Conservation (phyloP, 805 yeast species). For the Cyberlindnera lachancei region DNA sequence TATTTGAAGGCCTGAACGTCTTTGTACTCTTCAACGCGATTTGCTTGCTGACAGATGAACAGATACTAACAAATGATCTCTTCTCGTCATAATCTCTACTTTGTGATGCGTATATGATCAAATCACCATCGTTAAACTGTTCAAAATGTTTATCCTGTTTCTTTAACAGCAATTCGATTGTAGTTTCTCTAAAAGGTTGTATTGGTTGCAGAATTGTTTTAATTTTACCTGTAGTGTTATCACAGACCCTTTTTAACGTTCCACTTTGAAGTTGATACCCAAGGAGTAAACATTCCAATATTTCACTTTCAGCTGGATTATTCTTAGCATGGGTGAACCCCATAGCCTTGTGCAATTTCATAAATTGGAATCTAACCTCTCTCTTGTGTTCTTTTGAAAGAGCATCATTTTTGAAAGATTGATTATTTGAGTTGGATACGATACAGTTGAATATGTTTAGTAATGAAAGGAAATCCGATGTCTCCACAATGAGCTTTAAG, state of each 20-base stretch:
- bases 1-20: not conserved
- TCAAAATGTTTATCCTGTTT: not conserved
- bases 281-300: not conserved
- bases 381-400: constrained; percentile 1
- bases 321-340: not conserved
- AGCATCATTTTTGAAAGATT: constrained; percentile 2
- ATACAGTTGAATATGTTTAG: constrained; percentile 4
- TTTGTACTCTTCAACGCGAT: constrained; percentile 1
- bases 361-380: constrained; percentile 22
- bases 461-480: constrained; percentile 7
- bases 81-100: not conserved
- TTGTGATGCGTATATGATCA: constrained; percentile 2
- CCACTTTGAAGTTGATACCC: constrained; percentile 2
- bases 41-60: not conserved
- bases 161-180: constrained; percentile 1
- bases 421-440: not conserved
- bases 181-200: not conserved
- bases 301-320: not conserved
- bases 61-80: not conserved
- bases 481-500: constrained; percentile 2
- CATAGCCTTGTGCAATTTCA: not conserved
- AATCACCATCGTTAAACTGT: not conserved
- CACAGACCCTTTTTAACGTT: not conserved
- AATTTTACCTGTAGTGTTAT: not conserved
- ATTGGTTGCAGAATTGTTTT: not conserved